phyloP scores from a whole-genome alignment of 2,329 filamentous ascomycete species.

The Cryphonectria parasitica region DNA sequence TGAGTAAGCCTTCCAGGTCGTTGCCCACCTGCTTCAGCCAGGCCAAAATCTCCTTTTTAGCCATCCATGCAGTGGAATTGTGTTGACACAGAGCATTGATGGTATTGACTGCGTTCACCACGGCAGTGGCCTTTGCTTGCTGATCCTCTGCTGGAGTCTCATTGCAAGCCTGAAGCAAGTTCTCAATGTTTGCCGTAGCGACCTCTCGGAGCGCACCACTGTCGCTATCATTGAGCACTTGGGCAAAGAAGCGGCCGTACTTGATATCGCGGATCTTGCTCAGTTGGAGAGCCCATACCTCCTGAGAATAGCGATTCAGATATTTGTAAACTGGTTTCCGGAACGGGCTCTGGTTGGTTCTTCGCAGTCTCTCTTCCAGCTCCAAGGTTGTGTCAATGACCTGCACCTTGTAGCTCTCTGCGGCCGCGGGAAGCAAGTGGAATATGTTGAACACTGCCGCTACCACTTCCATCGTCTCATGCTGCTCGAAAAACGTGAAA shows the following conservation, averaged over 20 bases:
- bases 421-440: slow-evolving; percentile 88
- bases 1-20: slow-evolving; percentile 76
- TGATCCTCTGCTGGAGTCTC: slow-evolving; percentile 67
- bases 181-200: slow-evolving; percentile 73
- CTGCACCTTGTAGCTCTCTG: slow-evolving; percentile 86
- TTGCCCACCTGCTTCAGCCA: slow-evolving; percentile 72
- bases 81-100: slow-evolving; percentile 77
- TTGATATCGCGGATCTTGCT: slow-evolving; percentile 79
- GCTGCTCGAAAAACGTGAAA: slow-evolving; percentile 93
- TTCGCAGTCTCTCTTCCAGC: slow-evolving; percentile 79
- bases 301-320: slow-evolving; percentile 88
- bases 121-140: slow-evolving; percentile 69
- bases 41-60: slow-evolving; percentile 62
- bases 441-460: slow-evolving; percentile 96
- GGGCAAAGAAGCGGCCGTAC: slow-evolving; percentile 89
- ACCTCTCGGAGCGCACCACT: slow-evolving; percentile 76
- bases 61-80: slow-evolving; percentile 72
- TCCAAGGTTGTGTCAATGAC: slow-evolving; percentile 90
- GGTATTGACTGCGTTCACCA: slow-evolving; percentile 87
- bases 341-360: slow-evolving; percentile 92
- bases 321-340: slow-evolving; percentile 88
- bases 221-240: slow-evolving; percentile 76
- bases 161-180: slow-evolving; percentile 69
- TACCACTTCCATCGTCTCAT: slow-evolving; percentile 90
- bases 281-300: slow-evolving; percentile 82